Conservation (phyloP, 169 alveolate species). For the Besnoitia besnoiti region DNA sequence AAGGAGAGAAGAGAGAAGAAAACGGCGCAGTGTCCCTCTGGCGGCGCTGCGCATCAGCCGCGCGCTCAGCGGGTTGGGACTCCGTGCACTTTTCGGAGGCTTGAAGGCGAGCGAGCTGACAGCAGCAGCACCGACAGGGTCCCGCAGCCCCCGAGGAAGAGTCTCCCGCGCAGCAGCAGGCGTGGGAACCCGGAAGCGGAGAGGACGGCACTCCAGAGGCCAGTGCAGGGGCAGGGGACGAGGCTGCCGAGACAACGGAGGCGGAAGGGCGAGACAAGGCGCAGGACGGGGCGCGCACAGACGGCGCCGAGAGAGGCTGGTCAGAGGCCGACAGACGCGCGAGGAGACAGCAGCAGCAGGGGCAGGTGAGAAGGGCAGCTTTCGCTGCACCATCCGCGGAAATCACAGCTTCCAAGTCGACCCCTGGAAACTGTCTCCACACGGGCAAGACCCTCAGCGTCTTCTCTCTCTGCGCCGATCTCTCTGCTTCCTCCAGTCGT, state of each 20-base stretch:
- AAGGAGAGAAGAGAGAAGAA: neutral
- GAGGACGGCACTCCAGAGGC: neutral
- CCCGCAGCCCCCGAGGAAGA: neutral
- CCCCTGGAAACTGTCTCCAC: neutral
- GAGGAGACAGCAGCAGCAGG: conserved; percentile 34
- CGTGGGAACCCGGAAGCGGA: neutral
- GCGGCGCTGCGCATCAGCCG: neutral
- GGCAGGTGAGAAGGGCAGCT: conserved; percentile 1
- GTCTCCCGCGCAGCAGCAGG: neutral
- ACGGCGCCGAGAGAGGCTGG: neutral
- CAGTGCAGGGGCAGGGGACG: neutral
- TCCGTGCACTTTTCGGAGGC: neutral
- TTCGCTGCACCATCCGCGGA: neutral
- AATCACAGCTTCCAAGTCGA: neutral
- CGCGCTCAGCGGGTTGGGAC: too few species aligned
- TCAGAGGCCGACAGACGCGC: neutral
- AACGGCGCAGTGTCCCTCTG: neutral
- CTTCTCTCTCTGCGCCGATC: neutral
- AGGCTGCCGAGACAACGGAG: neutral
- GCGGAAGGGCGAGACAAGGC: neutral
- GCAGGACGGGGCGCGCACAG: neutral
- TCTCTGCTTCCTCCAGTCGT: neutral
- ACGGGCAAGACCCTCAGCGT: neutral
- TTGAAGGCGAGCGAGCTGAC: neutral
- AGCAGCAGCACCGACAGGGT: neutral